phyloP scores from a whole-genome alignment of 225 moss, liverwort and hornwort genomes.

The Anthoceros angustus region DNA sequence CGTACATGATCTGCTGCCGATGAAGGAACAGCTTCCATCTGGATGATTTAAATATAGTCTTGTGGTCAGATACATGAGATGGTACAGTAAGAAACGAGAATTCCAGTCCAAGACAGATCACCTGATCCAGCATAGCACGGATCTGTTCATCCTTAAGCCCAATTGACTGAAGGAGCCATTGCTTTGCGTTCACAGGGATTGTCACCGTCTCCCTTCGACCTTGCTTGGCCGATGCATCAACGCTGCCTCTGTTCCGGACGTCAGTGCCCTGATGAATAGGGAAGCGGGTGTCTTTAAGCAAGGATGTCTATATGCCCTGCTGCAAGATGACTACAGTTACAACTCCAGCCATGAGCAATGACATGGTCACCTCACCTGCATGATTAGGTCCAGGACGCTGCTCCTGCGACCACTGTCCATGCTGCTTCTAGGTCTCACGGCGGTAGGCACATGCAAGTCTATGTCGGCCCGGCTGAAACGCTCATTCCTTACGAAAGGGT shows the following conservation, averaged over 20 bases:
- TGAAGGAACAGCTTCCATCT: slow-evolving; percentile 84
- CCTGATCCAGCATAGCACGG: slow-evolving; percentile 84
- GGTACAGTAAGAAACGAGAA: not conserved
- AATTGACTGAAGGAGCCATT: slow-evolving; percentile 89
- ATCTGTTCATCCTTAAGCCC: slow-evolving; percentile 70
- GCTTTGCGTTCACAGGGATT: slow-evolving; percentile 71
- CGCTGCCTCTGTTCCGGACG: slow-evolving; percentile 27
- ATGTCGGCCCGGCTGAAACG: not conserved
- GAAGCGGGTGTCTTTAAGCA: not conserved
- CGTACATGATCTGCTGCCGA: slow-evolving; percentile 48
- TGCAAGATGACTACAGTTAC: not conserved
- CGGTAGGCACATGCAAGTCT: slow-evolving; percentile 1
- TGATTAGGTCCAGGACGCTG: not conserved
- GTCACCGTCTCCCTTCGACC: slow-evolving; percentile 52
- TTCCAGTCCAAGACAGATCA: not conserved
- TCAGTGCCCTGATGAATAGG: slow-evolving; percentile 3
- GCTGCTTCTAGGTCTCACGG: not conserved
- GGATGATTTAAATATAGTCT: slow-evolving; percentile 7
- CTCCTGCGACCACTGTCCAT: not conserved
- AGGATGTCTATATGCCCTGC: not conserved
- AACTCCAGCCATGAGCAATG: not conserved
- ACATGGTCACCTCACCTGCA: not conserved
- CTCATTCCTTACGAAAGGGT: not conserved
- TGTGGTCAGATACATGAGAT: not conserved
- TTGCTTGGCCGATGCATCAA: slow-evolving; percentile 46